Conservation (phyloP, 805 yeast genomes). For the Sungouiozyma ichnusensis region DNA sequence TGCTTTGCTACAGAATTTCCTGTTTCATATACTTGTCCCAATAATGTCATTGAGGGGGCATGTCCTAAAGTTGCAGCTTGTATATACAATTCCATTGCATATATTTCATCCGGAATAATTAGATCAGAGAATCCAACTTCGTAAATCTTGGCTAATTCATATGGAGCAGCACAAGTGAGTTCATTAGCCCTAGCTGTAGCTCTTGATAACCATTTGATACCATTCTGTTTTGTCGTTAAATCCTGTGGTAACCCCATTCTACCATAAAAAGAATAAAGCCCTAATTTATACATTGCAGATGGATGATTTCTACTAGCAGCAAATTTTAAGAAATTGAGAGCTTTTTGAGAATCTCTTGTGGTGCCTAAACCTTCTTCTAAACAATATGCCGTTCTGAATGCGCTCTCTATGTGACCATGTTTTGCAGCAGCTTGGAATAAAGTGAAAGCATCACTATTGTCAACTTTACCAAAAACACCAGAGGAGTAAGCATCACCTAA, state of each 20-base stretch:
- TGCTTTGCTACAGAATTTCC: slow-evolving; percentile 59
- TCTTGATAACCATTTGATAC: slow-evolving; percentile 85
- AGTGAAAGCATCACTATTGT: slow-evolving; percentile 61
- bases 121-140: slow-evolving; percentile 79
- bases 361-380: slow-evolving; percentile 93
- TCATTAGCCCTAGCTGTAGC: slow-evolving; percentile 80
- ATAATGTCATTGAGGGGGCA: slow-evolving; percentile 61
- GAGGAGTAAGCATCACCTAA: slow-evolving; percentile 84
- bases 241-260: slow-evolving; percentile 71
- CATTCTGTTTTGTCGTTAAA: slow-evolving; percentile 64
- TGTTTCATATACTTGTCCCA: slow-evolving; percentile 77
- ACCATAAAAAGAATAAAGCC: slow-evolving; percentile 74
- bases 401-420: slow-evolving; percentile 84
- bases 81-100: slow-evolving; percentile 76
- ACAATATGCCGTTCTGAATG: slow-evolving; percentile 84
- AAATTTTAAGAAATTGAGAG: slow-evolving; percentile 68
- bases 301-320: slow-evolving; percentile 92
- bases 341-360: slow-evolving; percentile 76
- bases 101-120: slow-evolving; percentile 69
- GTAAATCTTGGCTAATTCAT: slow-evolving; percentile 77
- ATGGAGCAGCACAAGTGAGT: slow-evolving; percentile 86
- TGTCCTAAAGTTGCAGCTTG: slow-evolving; percentile 87
- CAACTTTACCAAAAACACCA: slow-evolving; percentile 74
- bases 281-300: slow-evolving; percentile 92
- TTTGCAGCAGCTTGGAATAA: slow-evolving; percentile 87